Percentiles rank a stretch among this genome's conserved stretches.
These are phyloP conservation scores for Flaveria floridana DNA, from an alignment of 140 eudicot species.

Conservation along the genomic window DNA sequence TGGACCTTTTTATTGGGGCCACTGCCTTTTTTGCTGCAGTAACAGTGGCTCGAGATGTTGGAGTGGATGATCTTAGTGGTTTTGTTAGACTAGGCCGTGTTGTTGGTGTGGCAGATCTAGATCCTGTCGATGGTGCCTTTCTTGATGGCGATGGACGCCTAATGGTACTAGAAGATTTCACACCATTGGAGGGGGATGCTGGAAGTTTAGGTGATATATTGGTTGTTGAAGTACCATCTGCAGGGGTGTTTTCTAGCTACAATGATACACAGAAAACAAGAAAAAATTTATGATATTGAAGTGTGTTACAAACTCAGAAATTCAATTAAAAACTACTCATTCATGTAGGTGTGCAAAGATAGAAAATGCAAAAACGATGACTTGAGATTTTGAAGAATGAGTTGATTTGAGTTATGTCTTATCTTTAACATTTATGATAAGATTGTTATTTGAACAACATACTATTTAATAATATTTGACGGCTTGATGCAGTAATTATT, in stretches of 20 bases:
- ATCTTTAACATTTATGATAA: neutral
- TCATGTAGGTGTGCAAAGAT: neutral
- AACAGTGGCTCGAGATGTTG: slow-evolving; percentile 46
- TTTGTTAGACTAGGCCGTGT: slow-evolving; percentile 46
- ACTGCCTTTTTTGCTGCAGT: slow-evolving; percentile 29
- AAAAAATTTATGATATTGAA: slow-evolving; percentile 2
- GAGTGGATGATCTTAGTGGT: slow-evolving; percentile 50
- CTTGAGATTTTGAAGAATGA: neutral
- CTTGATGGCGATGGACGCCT: slow-evolving; percentile 49
- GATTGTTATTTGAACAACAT: neutral
- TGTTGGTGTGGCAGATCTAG: slow-evolving; percentile 9
- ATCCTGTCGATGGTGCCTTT: slow-evolving; percentile 35
- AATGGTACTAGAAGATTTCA: slow-evolving; percentile 41
- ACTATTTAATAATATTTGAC: neutral
- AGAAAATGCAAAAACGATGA: neutral
- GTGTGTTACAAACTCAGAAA: neutral
- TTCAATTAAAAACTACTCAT: neutral
- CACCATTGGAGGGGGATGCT: slow-evolving; percentile 36
- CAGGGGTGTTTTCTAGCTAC: slow-evolving; percentile 49
- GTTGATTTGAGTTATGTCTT: slow-evolving; percentile 14
- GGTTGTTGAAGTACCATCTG: slow-evolving; percentile 36
- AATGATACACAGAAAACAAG: slow-evolving; percentile 12
- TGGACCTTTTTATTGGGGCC: slow-evolving; percentile 47
- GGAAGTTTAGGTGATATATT: slow-evolving; percentile 32
- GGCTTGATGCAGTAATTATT: neutral